Evolutionary conservation across 441 rosid species (phyloP).

Genomic region (Arabidopsis hybrid): DNA sequence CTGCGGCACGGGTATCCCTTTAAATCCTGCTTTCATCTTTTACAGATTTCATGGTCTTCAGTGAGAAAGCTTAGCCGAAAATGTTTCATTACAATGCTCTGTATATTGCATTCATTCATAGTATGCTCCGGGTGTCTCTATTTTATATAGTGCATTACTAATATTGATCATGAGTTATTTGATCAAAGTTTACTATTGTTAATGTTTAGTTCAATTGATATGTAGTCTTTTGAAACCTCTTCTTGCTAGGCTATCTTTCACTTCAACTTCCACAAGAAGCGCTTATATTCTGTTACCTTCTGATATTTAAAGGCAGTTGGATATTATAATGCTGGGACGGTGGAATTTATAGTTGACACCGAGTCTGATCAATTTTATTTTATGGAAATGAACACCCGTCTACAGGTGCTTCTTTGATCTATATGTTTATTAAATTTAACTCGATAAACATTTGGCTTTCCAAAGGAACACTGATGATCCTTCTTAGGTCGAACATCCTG

Average conservation of each 20-base stretch:
- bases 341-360: conserved; percentile 94
- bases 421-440: conserved; percentile 8
- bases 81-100: conserved; percentile 1
- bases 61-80: background rate
- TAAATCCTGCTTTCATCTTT: conserved; percentile 5
- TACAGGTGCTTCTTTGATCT: conserved; percentile 68
- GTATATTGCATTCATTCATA: background rate
- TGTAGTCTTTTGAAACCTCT: conserved; percentile 30
- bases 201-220: conserved; percentile 23
- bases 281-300: conserved; percentile 47
- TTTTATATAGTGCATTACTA: background rate
- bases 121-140: conserved; percentile 7
- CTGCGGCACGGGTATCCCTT: conserved; percentile 83
- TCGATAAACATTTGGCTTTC: conserved; percentile 10
- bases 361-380: conserved; percentile 82
- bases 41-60: background rate
- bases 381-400: conserved; percentile 99
- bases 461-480: conserved; percentile 33
- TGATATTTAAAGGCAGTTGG: conserved; percentile 84
- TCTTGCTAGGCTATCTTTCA: conserved; percentile 36
- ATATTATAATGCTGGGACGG: conserved; percentile 95
- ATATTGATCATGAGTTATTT: background rate
- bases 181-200: conserved; percentile 8
- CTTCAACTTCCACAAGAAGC: conserved; percentile 39
- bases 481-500: conserved; percentile 96